These are phyloP conservation scores for Talaromyces sp. DNA, from an alignment of 2,329 filamentous ascomycete genomes.

Conservation along the genomic window DNA sequence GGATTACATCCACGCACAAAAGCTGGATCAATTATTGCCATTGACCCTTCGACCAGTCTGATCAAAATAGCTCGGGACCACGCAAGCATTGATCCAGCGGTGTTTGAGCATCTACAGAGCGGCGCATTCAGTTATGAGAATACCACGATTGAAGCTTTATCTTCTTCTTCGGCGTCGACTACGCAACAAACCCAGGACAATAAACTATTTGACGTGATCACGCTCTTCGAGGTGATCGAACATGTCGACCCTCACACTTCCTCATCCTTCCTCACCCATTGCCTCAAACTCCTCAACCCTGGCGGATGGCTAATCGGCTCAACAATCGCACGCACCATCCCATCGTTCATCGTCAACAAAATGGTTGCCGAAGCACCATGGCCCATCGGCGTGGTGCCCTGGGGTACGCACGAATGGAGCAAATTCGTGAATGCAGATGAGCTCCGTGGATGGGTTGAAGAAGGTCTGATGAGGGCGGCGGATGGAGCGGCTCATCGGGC, in stretches of 20 bases:
- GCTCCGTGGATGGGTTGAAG: conserved; percentile 39
- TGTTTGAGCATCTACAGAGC: conserved; percentile 50
- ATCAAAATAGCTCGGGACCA: conserved; percentile 66
- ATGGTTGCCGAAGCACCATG: conserved; percentile 79
- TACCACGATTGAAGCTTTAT: conserved; percentile 68
- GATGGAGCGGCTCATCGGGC: conserved; percentile 23
- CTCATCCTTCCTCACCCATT: conserved; percentile 65
- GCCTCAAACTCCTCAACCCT: conserved; percentile 64
- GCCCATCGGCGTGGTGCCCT: conserved; percentile 69
- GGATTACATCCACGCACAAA: conserved; percentile 25
- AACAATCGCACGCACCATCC: conserved; percentile 86
- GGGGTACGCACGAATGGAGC: conserved; percentile 90
- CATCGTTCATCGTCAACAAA: conserved; percentile 88
- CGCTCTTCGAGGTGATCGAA: conserved; percentile 90
- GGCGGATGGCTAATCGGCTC: conserved; percentile 91
- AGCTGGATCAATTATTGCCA: conserved; percentile 41
- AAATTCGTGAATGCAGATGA: conserved; percentile 92
- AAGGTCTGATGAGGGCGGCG: conserved; percentile 48
- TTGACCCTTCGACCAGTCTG: conserved; percentile 41
- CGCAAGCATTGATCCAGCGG: conserved; percentile 64
- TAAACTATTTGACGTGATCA: conserved; percentile 66
- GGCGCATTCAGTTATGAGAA: conserved; percentile 65
- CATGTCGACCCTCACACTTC: conserved; percentile 72
- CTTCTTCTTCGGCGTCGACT: conserved; percentile 17
- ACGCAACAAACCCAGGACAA: not conserved